Conservation (phyloP, 2,329 filamentous ascomycete species). For the Neofusicoccum sp. region DNA sequence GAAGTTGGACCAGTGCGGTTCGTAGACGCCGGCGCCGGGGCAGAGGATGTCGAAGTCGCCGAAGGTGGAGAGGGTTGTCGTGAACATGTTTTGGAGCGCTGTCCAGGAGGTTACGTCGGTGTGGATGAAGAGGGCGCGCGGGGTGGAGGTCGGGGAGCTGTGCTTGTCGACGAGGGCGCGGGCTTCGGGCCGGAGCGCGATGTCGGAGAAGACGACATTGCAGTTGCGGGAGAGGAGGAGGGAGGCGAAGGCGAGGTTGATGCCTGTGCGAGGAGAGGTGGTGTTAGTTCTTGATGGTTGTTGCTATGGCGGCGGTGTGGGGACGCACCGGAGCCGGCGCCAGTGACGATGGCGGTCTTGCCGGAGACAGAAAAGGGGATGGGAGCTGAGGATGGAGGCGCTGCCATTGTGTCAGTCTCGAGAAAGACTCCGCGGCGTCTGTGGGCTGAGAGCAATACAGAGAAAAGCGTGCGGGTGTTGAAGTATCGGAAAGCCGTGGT, state of each 20-base stretch:
- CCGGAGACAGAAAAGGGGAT: slow-evolving; percentile 32
- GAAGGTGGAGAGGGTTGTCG: slow-evolving; percentile 33
- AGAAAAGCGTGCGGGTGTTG: background rate
- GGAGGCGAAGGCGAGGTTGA: slow-evolving; percentile 50
- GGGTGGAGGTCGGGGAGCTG: slow-evolving; percentile 31
- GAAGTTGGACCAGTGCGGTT: slow-evolving; percentile 52
- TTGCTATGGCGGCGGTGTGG: background rate
- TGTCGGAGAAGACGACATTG: slow-evolving; percentile 53
- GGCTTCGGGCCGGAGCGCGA: slow-evolving; percentile 51
- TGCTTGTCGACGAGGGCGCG: slow-evolving; percentile 38
- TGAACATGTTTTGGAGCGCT: slow-evolving; percentile 38
- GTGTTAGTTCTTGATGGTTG: background rate
- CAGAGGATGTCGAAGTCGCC: slow-evolving; percentile 49
- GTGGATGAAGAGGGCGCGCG: slow-evolving; percentile 47
- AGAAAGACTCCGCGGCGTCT: background rate
- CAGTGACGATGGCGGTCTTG: slow-evolving; percentile 46
- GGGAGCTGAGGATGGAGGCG: slow-evolving; percentile 1
- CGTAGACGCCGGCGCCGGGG: slow-evolving; percentile 53
- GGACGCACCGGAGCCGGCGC: slow-evolving; percentile 40
- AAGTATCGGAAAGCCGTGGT: background rate
- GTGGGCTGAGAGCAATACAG: background rate
- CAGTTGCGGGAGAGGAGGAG: slow-evolving; percentile 49
- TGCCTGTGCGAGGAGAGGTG: slow-evolving; percentile 37
- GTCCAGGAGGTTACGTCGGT: slow-evolving; percentile 47
- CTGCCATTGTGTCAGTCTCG: slow-evolving; percentile 1